Conservation (phyloP, 2,329 filamentous ascomycete species). For the Clarireedia homoeocarpa region DNA sequence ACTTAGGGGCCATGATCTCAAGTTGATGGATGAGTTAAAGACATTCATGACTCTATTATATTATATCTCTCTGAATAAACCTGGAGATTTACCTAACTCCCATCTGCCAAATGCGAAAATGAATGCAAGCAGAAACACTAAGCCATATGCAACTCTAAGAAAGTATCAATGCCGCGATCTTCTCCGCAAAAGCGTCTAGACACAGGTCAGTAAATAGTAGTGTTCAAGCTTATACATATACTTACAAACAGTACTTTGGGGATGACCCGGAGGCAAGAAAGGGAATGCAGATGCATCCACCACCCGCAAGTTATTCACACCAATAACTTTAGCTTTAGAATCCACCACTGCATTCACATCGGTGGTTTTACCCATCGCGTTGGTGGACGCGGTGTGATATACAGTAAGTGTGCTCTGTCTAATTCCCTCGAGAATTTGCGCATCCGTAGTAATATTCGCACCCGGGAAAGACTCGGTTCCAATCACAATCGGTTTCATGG, state of each 20-base stretch:
- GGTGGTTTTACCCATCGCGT: conserved; percentile 41
- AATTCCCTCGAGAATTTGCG: conserved; percentile 13
- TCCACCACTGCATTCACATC: conserved; percentile 30
- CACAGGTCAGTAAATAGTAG: too few species aligned
- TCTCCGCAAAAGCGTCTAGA: too few species aligned
- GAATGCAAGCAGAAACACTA: too few species aligned
- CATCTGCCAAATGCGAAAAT: too few species aligned
- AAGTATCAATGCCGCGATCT: too few species aligned
- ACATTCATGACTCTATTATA: too few species aligned
- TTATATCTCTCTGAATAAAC: too few species aligned
- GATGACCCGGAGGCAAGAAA: conserved; percentile 33
- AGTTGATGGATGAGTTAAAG: too few species aligned
- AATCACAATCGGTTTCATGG: background rate
- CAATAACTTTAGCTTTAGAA: conserved; percentile 14
- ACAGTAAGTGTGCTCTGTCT: conserved; percentile 21
- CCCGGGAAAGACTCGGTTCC: background rate
- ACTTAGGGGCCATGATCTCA: too few species aligned
- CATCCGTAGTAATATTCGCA: conserved; percentile 8
- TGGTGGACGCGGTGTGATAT: conserved; percentile 49
- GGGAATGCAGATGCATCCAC: conserved; percentile 20
- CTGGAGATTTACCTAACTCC: too few species aligned
- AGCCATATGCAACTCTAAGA: too few species aligned
- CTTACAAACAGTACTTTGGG: conserved; percentile 12
- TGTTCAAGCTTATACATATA: background rate
- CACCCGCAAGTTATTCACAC: conserved; percentile 12